phyloP scores from a whole-genome alignment of 2,329 filamentous ascomycete genomes.

The Chlorencoelia australis region DNA sequence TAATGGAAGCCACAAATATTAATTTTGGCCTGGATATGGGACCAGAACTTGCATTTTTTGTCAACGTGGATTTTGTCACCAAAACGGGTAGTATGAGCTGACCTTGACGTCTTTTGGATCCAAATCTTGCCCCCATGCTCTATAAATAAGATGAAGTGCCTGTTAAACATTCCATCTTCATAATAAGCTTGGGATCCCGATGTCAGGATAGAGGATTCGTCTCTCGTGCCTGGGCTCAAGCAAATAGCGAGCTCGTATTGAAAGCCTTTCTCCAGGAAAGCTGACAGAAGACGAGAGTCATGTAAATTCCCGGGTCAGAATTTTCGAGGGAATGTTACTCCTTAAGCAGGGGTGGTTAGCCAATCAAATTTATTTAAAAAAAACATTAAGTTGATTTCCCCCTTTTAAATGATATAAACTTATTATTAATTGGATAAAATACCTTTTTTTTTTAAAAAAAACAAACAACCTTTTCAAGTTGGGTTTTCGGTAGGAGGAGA shows the following conservation, averaged over 20 bases:
- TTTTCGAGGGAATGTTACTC: background rate
- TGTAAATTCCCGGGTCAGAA: conserved; percentile 62
- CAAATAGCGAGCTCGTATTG: conserved; percentile 50
- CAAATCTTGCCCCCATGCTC: conserved; percentile 17
- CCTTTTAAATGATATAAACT: background rate
- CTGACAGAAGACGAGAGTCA: conserved; percentile 60
- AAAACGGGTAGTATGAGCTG: too few species aligned
- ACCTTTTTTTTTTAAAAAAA: too few species aligned
- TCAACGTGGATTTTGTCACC: too few species aligned
- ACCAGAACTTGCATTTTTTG: background rate
- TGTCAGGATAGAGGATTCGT: conserved; percentile 15
- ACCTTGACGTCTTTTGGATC: conserved; percentile 9
- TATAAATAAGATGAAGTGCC: conserved; percentile 13
- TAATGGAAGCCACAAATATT: background rate
- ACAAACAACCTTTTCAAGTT: background rate
- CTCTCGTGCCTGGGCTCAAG: conserved; percentile 56
- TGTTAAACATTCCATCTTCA: conserved; percentile 15
- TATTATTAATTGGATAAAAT: too few species aligned
- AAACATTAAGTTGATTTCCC: conserved; percentile 47
- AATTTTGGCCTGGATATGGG: background rate
- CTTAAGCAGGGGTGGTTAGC: background rate
- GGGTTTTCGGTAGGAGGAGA: conserved; percentile 57
- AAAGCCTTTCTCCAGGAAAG: too few species aligned
- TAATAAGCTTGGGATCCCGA: conserved; percentile 11
- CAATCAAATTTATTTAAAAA: background rate